Base-by-base conservation (phyloP, 2,329 filamentous ascomycete genomes). In the Paecilomyces fulvus region DNA sequence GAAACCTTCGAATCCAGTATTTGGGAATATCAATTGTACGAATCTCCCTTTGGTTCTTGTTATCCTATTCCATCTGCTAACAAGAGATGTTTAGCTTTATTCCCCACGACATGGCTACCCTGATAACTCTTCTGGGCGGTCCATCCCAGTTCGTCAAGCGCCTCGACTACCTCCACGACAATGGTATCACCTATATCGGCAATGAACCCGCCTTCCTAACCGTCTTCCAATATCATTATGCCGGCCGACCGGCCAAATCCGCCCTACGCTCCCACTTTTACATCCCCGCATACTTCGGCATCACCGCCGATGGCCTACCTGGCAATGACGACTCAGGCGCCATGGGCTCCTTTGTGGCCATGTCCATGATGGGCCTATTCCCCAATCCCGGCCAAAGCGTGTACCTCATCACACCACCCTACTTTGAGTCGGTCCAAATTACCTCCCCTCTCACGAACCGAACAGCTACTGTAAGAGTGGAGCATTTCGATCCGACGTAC, bases 261-360 rank as follows among this genome's bases (percentile, higher is more conserved):
- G 65, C 73, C 0, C 58, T 68, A 37, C 79, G 82, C 54, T 76
- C 77, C 0, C 84, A 85, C 63, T 80, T 75, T 60, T 86, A 86
- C 63, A 84, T 86, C 30, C 83, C 84, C 0, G 70, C 71, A 0
- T 80, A 75, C 63, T 87, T 87, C 70, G 75, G 78, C 59, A 75
- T 80, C 1, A 79, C 77, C 0, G 69, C 80, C 0, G 70, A 67
- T 1, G 84, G 83, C 0, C 77, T 87, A 2, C 83, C 84, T 0
- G 84, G 84, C 0, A 87, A 87, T 65, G 83, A 87, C 62, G 84
- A 87, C 65, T 79, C 76, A 52, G 84, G 84, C 8, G 82, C 84
- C 1, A 86, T 87, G 83, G 84, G 83, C 46, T 79, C 78, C 0
- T 87, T 86, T 58, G 73, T 81, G 1, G 80, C 82, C 0, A 79